Base-by-base conservation (phyloP, 768 basidiomycete species). In the Goffeauzyma gilvescens region DNA sequence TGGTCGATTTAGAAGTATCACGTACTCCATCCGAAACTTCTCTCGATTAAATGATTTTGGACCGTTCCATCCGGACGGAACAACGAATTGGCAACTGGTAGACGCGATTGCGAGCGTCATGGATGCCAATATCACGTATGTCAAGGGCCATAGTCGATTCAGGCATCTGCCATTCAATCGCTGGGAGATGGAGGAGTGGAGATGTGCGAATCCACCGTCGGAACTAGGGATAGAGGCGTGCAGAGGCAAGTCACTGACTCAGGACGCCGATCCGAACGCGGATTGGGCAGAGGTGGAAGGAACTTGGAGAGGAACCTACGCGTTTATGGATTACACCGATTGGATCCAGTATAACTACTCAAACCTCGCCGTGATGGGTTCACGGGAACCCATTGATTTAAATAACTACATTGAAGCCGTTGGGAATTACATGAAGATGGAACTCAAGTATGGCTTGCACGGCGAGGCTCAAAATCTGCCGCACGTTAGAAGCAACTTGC, bases 281-380 rank as follows among this genome's bases (percentile, higher is more conserved):
- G 61, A 63, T 42, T 63, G 61, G 61, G 61, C 59, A 7, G 57
- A 50, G 8, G 54, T 63, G 0, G 43, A 50, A 26, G 59, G 61
- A 0, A 20, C 32, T 2, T 60, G 61, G 61, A 48, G 49, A 22
- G 61, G 61, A n/a, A 55, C 54, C 2, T 63, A 63, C 48, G 59
- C 61, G 17, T 63, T 63, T 44, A 37, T 63, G 20, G 61, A 63
- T 53, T 62, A 59, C 33, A 45, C 50, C 27, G 54, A 56, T 37
- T 62, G 58, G 55, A 46, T 58, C 17, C 35, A 44, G 4, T 41
- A 55, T 13, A 59, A 58, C 32, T 50, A 57, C 34, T 49, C 52
- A 12, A 44, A 46, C 6, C 21, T 55, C 9, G 31, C 48, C 1
- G 24, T 48, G n/a, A 33, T 50, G 4, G 42, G 44, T 8, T 24